Evolutionary conservation across 257 asterid species (phyloP), one percentile per base, ranked within the genome.

Genomic region (Nicotiana attenuata): DNA sequence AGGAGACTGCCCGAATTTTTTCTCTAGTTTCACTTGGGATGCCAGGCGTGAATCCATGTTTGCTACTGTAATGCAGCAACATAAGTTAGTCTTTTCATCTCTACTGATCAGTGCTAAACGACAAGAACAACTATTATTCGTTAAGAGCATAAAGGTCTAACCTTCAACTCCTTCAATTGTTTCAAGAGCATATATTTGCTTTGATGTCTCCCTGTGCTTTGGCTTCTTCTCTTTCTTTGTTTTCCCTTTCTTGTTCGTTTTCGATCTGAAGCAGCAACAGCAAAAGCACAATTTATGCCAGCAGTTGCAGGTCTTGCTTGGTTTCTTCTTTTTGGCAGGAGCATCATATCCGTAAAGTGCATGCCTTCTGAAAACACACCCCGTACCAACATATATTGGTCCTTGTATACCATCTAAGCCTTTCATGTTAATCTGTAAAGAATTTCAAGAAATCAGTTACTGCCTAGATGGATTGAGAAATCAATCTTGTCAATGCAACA

Each of bases 351-450:
- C 98, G 65, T 95, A 93, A 52, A 95, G 89, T 17, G 99, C 99
- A 78, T 92, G 95, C 90, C 97, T 89, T 88, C 98, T 88, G 83
- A 95, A 95, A 29, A 95, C 98, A 85, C 98, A 92, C 15, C 98
- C 98, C 0, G 99, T 95, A 78, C 98, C 99, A 4, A 93, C 99
- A 66, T 93, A 95, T 81, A 95, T 93, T 55, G 99, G 99, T 45
- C 99, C 99, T 92, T 95, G 99, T 83, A 93, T 80, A 53, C 99
- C 99, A 88, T 95, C 99, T 84, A 95, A 90, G 20, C 98, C 98
- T 87, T 95, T 95, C 99, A 95, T 93, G 78, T 93, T 95, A 83
- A 95, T 95, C 99, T 95, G 93, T 65, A 81, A 79, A 57, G 64
- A 82, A 73, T 55, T 67, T 3, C 17, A 41, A 81, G 65, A 63